Evolutionary conservation across 2,329 filamentous ascomycete genomes (phyloP).

Genomic region (Trichoderma pleuroti): DNA sequence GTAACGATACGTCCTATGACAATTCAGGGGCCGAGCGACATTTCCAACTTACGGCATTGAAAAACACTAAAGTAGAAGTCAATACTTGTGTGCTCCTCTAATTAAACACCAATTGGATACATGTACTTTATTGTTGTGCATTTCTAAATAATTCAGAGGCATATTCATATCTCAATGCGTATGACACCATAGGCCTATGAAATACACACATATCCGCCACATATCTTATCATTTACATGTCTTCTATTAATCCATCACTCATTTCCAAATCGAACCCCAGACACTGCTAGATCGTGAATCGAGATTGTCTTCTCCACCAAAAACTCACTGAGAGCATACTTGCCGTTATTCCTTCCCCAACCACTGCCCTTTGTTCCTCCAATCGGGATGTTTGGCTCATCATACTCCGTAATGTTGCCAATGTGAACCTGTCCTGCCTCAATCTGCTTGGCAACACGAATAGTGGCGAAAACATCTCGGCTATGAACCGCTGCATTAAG

Average conservation of each 20-base stretch:
- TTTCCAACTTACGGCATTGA: too few relatives aligned
- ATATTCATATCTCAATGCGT: too few relatives aligned
- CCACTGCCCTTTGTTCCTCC: slow-evolving; percentile 61
- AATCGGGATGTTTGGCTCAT: slow-evolving; percentile 58
- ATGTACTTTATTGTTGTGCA: too few relatives aligned
- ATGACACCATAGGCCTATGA: not conserved
- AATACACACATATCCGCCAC: not conserved
- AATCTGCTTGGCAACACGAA: slow-evolving; percentile 54
- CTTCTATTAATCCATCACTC: not conserved
- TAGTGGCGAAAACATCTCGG: slow-evolving; percentile 52
- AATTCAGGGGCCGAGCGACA: too few relatives aligned
- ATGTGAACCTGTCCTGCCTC: slow-evolving; percentile 63
- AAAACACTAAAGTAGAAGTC: too few relatives aligned
- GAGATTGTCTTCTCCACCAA: slow-evolving; percentile 21
- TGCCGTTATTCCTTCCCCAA: slow-evolving; percentile 53
- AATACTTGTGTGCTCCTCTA: too few relatives aligned
- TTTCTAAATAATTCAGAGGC: too few relatives aligned
- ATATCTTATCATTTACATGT: not conserved
- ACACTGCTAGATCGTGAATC: not conserved
- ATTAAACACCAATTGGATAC: too few relatives aligned
- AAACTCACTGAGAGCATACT: slow-evolving; percentile 26
- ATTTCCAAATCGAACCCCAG: not conserved
- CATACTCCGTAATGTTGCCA: slow-evolving; percentile 60
- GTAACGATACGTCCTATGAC: too few relatives aligned
- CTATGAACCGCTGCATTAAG: slow-evolving; percentile 68